A percentile compares a stretch with the other conserved stretches of the same genome.
Conservation (phyloP, 257 asterid genomes). For the Plectranthus barbatus region DNA sequence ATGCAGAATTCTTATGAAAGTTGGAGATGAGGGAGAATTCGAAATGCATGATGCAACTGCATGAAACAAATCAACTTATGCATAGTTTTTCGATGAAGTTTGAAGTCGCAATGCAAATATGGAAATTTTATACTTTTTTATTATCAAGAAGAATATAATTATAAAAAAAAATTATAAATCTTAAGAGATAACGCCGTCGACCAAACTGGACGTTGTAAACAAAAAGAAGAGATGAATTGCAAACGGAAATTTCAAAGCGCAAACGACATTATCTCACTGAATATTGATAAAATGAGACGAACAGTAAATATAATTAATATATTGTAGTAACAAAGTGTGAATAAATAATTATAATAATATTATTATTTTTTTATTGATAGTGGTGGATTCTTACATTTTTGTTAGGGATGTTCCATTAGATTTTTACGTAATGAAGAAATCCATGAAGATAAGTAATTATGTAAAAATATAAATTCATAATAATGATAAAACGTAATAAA, state of each 20-base stretch:
- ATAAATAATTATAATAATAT: too few relatives aligned
- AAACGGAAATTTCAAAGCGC: not conserved
- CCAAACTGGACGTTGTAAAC: not conserved
- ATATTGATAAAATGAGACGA: too few relatives aligned
- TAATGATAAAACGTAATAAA: too few relatives aligned
- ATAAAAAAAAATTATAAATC: not conserved
- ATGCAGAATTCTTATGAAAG: not conserved
- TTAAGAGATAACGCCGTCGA: not conserved
- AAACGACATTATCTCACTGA: too few relatives aligned
- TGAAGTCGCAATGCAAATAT: not conserved
- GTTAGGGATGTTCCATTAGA: too few relatives aligned
- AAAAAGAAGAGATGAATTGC: not conserved
- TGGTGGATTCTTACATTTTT: too few relatives aligned
- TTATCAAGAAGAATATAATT: not conserved
- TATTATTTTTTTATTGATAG: too few relatives aligned
- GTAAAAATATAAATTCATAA: too few relatives aligned
- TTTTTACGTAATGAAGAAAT: too few relatives aligned
- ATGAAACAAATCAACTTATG: not conserved
- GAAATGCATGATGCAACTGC: constrained; percentile 17
- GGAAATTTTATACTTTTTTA: not conserved
- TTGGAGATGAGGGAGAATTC: not conserved
- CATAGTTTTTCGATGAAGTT: constrained; percentile 2
- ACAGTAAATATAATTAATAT: too few relatives aligned
- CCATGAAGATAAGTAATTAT: too few relatives aligned
- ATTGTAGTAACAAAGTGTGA: too few relatives aligned